Base-by-base conservation (phyloP, 345 rosid species). In the Lumnitzera racemosa region DNA sequence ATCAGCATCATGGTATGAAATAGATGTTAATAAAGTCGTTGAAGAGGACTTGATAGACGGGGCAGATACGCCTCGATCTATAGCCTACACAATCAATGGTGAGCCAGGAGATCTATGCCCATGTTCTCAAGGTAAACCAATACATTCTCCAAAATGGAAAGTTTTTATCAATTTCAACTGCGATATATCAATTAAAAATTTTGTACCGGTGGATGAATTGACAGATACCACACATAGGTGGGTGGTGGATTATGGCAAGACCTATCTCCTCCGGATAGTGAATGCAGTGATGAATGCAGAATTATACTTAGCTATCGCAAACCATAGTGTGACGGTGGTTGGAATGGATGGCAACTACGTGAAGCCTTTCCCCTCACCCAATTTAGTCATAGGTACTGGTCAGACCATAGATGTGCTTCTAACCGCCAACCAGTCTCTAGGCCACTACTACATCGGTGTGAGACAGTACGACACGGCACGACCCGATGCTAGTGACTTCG, bases 231-330 rank as follows among this genome's bases (percentile, higher is more conserved):
- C 70, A 0, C 61, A 65, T 29, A 41, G 47, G 23, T 36, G 57
- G 51, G 50, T 2, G 5, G 76, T 71, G 0, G 61, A 65, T 5
- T 47, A 49, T 11, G 74, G 75, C 10, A 67, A 71, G 70, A 78
- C 76, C 5, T 74, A 74, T 49, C 74, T 71, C 2, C 64, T 79
- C 46, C 75, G 80, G 15, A 53, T 78, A 10, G 58, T 78, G n/a
- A 78, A 75, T 0, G 80, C 76, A 0, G 75, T 24, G 23, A 51
- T 79, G 62, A 61, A 79, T 13, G 76, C 71, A 0, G 70, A 66
- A 13, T 49, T 50, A 4, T 79, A 71, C 67, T 67, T 79, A 27
- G 70, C 68, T 1, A 67, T 79, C 12, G 74, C 80, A 0, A n/a
- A 53, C 11, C 83, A 79, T 59, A 65, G 55, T 15, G 48, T 79